Percentiles rank a stretch among this genome's conserved stretches.
Evolutionary conservation across 2,329 filamentous ascomycete genomes (phyloP).

Genomic region (Trichoderma asperellum): DNA sequence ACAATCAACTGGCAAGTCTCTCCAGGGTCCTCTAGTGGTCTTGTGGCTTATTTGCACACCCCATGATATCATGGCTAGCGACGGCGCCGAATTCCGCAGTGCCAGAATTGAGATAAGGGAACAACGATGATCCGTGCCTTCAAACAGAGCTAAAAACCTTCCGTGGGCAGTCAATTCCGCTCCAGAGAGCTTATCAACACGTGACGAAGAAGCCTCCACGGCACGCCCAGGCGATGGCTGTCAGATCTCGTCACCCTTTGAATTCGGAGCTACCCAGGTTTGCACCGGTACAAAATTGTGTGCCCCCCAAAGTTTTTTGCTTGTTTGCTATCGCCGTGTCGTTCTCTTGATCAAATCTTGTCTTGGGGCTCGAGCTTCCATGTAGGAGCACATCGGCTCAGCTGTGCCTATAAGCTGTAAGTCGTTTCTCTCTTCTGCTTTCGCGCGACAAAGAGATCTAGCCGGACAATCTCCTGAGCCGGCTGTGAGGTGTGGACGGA

Average conservation of each 20-base stretch:
- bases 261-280: slow-evolving; percentile 44
- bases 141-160: background rate
- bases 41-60: background rate
- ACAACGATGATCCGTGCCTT: slow-evolving; percentile 18
- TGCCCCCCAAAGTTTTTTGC: slow-evolving; percentile 11
- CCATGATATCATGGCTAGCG: slow-evolving; percentile 20
- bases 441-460: slow-evolving; percentile 34
- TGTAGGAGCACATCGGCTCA: slow-evolving; percentile 42
- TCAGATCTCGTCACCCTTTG: slow-evolving; percentile 44
- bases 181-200: slow-evolving; percentile 40
- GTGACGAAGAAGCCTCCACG: slow-evolving; percentile 42
- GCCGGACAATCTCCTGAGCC: slow-evolving; percentile 24
- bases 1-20: background rate
- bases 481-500: slow-evolving; percentile 2
- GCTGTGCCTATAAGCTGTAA: slow-evolving; percentile 44
- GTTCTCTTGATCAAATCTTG: slow-evolving; percentile 2
- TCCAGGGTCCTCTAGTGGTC: background rate
- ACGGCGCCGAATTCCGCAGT: slow-evolving; percentile 19
- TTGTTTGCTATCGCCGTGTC: slow-evolving; percentile 7
- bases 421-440: slow-evolving; percentile 33
- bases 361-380: slow-evolving; percentile 37
- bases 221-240: slow-evolving; percentile 37
- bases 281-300: slow-evolving; percentile 37
- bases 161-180: slow-evolving; percentile 8
- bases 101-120: slow-evolving; percentile 13